phyloP scores from a whole-genome alignment of 139 green algal genomes.

The Gonium pectorale region DNA sequence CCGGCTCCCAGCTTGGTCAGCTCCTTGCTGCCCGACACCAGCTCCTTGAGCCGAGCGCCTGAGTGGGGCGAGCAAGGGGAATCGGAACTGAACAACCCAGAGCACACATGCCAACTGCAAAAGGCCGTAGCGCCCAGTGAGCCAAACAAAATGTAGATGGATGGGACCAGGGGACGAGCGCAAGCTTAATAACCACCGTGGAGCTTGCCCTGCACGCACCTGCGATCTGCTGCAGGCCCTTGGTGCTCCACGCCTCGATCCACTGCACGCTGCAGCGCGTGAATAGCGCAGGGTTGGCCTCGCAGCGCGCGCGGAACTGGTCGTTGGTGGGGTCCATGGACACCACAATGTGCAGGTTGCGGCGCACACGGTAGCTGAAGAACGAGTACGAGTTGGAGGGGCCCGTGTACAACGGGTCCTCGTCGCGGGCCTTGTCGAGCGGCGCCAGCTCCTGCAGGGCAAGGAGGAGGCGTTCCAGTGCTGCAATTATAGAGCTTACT shows the following conservation, averaged over 20 bases:
- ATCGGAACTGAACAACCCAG: too few relatives aligned
- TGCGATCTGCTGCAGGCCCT: slow-evolving; percentile 52
- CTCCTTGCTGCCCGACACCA: slow-evolving; percentile 25
- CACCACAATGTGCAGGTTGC: slow-evolving; percentile 81
- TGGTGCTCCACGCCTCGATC: slow-evolving; percentile 69
- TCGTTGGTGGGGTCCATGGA: slow-evolving; percentile 78
- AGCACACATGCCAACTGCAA: too few relatives aligned
- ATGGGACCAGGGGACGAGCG: too few relatives aligned
- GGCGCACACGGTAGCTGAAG: slow-evolving; percentile 60
- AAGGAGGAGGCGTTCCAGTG: too few relatives aligned
- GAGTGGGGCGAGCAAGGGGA: not conserved
- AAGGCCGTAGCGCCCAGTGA: too few relatives aligned
- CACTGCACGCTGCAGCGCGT: slow-evolving; percentile 75
- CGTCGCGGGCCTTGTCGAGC: slow-evolving; percentile 45
- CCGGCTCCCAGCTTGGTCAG: slow-evolving; percentile 30
- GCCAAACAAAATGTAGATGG: too few relatives aligned
- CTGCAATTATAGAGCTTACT: too few relatives aligned
- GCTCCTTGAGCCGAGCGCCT: slow-evolving; percentile 49
- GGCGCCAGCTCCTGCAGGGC: slow-evolving; percentile 63
- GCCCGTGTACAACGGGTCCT: slow-evolving; percentile 56
- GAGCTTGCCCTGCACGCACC: too few relatives aligned
- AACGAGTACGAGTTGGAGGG: slow-evolving; percentile 54
- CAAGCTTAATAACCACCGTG: too few relatives aligned
- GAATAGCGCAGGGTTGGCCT: slow-evolving; percentile 82
- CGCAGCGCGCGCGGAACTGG: slow-evolving; percentile 64